Evolutionary conservation across 176 grass and related monocot species (phyloP).

Genomic region (Elymus sibiricus): DNA sequence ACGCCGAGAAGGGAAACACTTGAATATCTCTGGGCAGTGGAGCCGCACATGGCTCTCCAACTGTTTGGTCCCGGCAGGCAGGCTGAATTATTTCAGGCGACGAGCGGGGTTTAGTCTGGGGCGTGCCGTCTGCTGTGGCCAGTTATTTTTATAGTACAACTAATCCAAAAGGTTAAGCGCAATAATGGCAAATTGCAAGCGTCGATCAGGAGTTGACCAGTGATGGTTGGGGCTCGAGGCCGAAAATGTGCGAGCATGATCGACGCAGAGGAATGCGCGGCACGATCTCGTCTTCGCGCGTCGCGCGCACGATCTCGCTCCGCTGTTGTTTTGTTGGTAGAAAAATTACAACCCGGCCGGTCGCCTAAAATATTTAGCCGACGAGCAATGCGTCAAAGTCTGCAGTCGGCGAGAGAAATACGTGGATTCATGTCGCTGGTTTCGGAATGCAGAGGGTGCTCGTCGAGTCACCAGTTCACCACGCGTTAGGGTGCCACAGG

Average conservation of each 20-base stretch:
- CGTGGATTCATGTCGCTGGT: background rate
- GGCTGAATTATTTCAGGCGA: background rate
- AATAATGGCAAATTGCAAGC: background rate
- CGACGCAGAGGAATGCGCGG: background rate
- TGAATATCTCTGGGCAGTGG: background rate
- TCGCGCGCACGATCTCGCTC: background rate
- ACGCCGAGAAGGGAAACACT: background rate
- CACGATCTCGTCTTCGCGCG: background rate
- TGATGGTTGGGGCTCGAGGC: background rate
- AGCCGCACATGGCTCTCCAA: slow-evolving; percentile 2
- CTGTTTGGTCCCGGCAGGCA: background rate
- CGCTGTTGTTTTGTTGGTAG: no score
- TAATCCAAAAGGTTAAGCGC: background rate
- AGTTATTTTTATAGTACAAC: background rate
- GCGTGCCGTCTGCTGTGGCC: no score
- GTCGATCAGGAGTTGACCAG: background rate
- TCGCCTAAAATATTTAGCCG: background rate
- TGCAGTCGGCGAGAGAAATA: background rate
- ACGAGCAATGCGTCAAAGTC: background rate
- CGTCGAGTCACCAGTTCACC: background rate
- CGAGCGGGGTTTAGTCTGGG: background rate
- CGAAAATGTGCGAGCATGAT: background rate
- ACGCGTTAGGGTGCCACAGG: background rate
- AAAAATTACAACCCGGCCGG: background rate
- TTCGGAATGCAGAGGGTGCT: background rate